A percentile compares a stretch with the other conserved stretches of the same genome.
Evolutionary conservation across 805 yeast species (phyloP).

Genomic region (Pichia deserticola): DNA sequence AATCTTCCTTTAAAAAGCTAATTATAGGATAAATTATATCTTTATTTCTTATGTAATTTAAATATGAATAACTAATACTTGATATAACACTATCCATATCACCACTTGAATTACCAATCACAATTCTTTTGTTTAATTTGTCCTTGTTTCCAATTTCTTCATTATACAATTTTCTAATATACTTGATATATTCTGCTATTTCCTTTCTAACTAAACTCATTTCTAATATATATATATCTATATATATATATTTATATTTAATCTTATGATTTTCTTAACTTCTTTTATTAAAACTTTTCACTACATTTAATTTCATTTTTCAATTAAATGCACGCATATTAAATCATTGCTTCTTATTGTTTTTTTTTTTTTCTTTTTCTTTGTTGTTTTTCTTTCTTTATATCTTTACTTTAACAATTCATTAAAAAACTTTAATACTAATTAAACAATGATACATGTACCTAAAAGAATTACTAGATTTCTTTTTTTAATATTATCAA

Average conservation of each 20-base stretch:
- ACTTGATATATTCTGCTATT: constrained; percentile 1
- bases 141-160: not conserved
- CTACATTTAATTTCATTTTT: no score
- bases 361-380: no score
- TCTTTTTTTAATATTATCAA: not conserved
- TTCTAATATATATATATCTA: no score
- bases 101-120: constrained; percentile 80
- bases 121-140: constrained; percentile 27
- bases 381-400: no score
- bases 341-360: no score
- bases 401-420: no score
- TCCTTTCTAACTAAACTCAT: not conserved
- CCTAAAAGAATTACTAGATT: not conserved
- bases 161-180: not conserved
- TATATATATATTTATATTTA: no score
- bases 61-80: constrained; percentile 66
- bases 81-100: constrained; percentile 83
- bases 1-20: constrained; percentile 62
- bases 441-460: no score
- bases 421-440: no score
- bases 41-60: constrained; percentile 29
- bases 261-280: no score
- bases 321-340: no score
- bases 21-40: constrained; percentile 52
- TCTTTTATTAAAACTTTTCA: no score